A percentile compares a stretch with the other conserved stretches of the same genome.
Evolutionary conservation across 148 eudicot species (phyloP).

Genomic region (Heliamphora exappendiculata): DNA sequence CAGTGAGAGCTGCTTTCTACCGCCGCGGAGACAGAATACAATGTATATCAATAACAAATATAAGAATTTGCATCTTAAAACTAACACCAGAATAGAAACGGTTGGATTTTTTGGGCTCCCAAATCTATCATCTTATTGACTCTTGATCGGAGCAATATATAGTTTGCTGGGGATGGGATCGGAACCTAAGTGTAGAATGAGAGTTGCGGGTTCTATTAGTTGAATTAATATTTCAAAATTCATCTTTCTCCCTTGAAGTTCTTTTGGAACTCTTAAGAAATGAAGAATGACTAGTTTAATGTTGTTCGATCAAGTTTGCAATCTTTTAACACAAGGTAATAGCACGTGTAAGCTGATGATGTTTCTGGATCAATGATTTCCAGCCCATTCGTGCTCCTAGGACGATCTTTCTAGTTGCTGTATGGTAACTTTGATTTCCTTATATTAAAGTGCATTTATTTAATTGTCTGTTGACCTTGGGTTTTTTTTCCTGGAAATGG

Average conservation of each 20-base stretch:
- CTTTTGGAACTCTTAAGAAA: neutral
- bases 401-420: neutral
- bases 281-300: neutral
- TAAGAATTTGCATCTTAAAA: too few species aligned
- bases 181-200: neutral
- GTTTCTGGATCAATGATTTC: neutral
- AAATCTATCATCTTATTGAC: neutral
- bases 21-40: too few species aligned
- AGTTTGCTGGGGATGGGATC: neutral
- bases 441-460: too few species aligned
- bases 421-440: neutral
- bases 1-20: too few species aligned
- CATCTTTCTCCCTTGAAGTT: neutral
- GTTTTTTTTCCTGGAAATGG: too few species aligned
- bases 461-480: too few species aligned
- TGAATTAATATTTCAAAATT: neutral
- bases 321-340: too few species aligned
- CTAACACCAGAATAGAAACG: too few species aligned
- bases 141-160: neutral
- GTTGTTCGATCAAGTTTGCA: too few species aligned
- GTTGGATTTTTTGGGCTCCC: neutral
- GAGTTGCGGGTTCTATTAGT: neutral
- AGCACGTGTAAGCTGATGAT: neutral
- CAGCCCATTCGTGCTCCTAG: neutral
- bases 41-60: too few species aligned